Conservation (phyloP, 164 flowering plant species). For the Euptelea pleiosperma region DNA sequence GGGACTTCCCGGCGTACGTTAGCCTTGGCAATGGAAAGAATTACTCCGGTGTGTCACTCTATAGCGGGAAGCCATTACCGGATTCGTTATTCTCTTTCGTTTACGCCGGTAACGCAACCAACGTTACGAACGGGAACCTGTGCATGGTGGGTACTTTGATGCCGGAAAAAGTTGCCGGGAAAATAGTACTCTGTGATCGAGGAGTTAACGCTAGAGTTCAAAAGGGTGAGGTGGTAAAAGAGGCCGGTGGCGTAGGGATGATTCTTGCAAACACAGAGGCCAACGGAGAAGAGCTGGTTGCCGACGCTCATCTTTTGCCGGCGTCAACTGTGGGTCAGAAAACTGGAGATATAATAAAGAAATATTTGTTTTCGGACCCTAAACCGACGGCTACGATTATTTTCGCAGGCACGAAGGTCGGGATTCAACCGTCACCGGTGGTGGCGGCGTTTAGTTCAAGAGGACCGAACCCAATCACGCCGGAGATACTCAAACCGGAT, state of each 20-base stretch:
- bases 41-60: conserved; percentile 63
- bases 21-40: conserved; percentile 63
- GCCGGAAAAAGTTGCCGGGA: conserved; percentile 63
- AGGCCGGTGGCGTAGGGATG: conserved; percentile 92
- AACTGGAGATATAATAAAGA: conserved; percentile 50
- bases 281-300: conserved; percentile 70
- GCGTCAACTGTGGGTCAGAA: conserved; percentile 54
- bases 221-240: conserved; percentile 63
- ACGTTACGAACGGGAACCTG: conserved; percentile 39
- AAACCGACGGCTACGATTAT: conserved; percentile 57
- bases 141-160: conserved; percentile 53
- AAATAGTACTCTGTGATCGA: conserved; percentile 80
- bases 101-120: conserved; percentile 59
- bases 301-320: conserved; percentile 79
- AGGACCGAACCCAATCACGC: conserved; percentile 67
- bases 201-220: conserved; percentile 57
- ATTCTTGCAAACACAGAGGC: conserved; percentile 58
- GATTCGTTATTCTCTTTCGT: conserved; percentile 37
- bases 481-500: conserved; percentile 79
- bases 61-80: conserved; percentile 45
- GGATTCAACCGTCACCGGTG: conserved; percentile 70
- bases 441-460: conserved; percentile 79
- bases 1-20: conserved; percentile 74
- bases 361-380: conserved; percentile 41
- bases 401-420: conserved; percentile 51